Percentiles rank a stretch among this genome's conserved stretches.
Evolutionary conservation across 1,139 yeast species (phyloP).

Genomic region (Hansenula sp.): DNA sequence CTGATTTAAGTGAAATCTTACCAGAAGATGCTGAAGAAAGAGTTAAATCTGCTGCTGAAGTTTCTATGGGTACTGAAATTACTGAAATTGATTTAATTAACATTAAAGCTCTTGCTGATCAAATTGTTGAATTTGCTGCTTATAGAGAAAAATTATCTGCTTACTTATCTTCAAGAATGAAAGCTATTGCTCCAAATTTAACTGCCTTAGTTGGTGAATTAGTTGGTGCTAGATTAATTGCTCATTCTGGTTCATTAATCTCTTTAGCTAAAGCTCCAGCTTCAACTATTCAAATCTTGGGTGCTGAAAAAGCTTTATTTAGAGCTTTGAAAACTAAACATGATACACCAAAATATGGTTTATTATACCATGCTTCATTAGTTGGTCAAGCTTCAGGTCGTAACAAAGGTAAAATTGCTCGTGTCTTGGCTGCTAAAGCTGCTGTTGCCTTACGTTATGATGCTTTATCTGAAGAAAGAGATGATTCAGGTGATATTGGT

Average conservation of each 20-base stretch:
- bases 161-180: conserved; percentile 91
- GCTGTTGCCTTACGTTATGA: conserved; percentile 96
- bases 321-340: conserved; percentile 98
- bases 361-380: conserved; percentile 92
- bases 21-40: conserved; percentile 90
- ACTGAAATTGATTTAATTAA: conserved; percentile 83
- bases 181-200: conserved; percentile 96
- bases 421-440: conserved; percentile 98
- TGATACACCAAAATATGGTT: conserved; percentile 98
- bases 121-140: conserved; percentile 90
- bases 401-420: conserved; percentile 98
- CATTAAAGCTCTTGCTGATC: conserved; percentile 86
- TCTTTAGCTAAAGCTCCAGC: conserved; percentile 98
- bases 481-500: conserved; percentile 92
- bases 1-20: conserved; percentile 85
- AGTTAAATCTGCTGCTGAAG: conserved; percentile 90
- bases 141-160: conserved; percentile 91
- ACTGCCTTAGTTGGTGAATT: conserved; percentile 95
- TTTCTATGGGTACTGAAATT: conserved; percentile 98
- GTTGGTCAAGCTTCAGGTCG: conserved; percentile 97
- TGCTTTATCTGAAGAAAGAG: conserved; percentile 95
- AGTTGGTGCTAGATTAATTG: conserved; percentile 96
- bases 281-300: conserved; percentile 95
- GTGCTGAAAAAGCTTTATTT: conserved; percentile 99
- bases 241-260: conserved; percentile 94